Base-by-base conservation (phyloP, 306 rosid species). In the Cyclanthera cordifolia region DNA sequence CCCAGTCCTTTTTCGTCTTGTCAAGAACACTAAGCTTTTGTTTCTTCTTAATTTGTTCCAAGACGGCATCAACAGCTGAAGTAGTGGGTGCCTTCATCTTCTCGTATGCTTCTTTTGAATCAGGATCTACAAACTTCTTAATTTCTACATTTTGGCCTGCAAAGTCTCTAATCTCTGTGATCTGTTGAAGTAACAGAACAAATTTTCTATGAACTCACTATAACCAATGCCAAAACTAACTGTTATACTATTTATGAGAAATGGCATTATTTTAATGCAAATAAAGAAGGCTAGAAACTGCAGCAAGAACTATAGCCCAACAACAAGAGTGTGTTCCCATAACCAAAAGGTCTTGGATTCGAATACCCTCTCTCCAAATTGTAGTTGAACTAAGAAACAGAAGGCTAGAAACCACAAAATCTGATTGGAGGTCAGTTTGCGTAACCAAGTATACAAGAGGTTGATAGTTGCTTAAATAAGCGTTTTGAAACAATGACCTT, bases 1-100 rank as follows among this genome's bases (percentile, higher is more conserved):
- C 99, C 99, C 99, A 94, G 75, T 94, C 99, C 79, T 80, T 83
- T 72, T 90, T 94, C 1, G 95, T 86, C 85, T 94, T 94, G 79
- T 90, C 99, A 45, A 94, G 90, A 57, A 94, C 99, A 79, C 97
- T 94, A 63, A 94, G 99, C 77, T 90, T 94, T 64, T 61, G 91
- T 71, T 90, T 94, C 94, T 94, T 94, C 91, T 81, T 94, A 60
- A 94, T 90, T 77, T 85, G 99, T 77, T 94, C 97, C 20, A 94
- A 90, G 43, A 86, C 73, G 46, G 80, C 83, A 81, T 94, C 99
- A 46, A 94, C 99, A 5, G 89, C 96, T 69, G 96, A 94, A 75
- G 95, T 72, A 27, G 91, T 82, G 68, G 81, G 59, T 41, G 81
- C 87, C 80, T 89, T 93, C 23, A 77, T 71, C 80, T 81, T 87